Evolutionary conservation across 1,284 basidiomycete species (phyloP), one percentile per base, ranked within the genome.

Genomic region (Moniliophthora roreri): DNA sequence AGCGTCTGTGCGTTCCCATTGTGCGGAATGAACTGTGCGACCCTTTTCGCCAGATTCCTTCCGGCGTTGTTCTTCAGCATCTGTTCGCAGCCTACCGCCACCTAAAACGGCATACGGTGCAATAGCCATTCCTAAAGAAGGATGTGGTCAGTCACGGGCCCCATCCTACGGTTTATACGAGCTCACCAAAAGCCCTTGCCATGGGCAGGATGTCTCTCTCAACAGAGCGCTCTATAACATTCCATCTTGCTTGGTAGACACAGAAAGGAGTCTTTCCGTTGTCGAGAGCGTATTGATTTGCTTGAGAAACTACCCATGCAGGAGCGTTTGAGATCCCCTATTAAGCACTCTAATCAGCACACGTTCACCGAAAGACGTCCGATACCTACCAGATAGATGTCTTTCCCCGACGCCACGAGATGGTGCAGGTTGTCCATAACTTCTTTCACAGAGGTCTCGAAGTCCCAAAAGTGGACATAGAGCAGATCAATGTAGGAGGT

Each of bases 151-250:
- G 21, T 11, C 3, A n/a, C 1, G 6, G n/a, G n/a, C n/a, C n/a
- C n/a, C n/a, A 40, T 6, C 32, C 1, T 23, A 50, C 15, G 26
- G 39, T 11, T 6, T 18, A 10, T 15, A 20, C 10, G 10, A 48
- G n/a, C 59, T 60, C 60, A 60, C 80, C 80, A 57, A 76, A 67
- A n/a, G 65, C 59, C 9, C 74, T 70, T 3, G 72, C 73, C 80
- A 82, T 81, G 1, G 79, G 79, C 39, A 82, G 74, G 54, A 81
- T 80, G 4, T 80, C 79, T 9, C 78, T 67, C 66, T 82, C 81
- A 52, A 82, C 76, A 28, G 74, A 72, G 32, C 79, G 71, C 26
- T 73, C 62, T 64, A 77, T 67, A 36, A 80, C 67, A 49, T 74
- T 79, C 78, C 78, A 82, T 8, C 57, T 55, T n/a, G 79, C 79